Conservation (phyloP, 306 rosid genomes). For the Trifolium fragiferum region DNA sequence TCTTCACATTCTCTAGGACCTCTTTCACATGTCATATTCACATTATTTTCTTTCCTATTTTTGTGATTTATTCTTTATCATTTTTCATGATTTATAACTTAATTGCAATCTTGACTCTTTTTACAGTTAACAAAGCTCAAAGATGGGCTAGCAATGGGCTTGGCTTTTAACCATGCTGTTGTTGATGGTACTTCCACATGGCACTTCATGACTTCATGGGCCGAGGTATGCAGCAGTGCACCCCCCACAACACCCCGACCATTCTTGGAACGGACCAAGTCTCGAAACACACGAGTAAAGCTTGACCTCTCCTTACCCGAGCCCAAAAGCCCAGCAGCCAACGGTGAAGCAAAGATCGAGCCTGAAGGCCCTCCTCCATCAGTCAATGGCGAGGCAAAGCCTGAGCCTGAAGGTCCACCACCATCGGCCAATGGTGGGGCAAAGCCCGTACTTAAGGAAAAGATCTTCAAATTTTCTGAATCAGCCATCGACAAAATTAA, state of each 20-base stretch:
- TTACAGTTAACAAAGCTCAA: constrained; percentile 80
- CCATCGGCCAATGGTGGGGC: constrained; percentile 41
- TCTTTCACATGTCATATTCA: constrained; percentile 7
- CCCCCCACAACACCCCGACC: constrained; percentile 58
- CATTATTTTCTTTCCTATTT: background rate
- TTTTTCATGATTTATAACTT: background rate
- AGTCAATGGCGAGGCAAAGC: background rate
- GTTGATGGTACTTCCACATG: constrained; percentile 92
- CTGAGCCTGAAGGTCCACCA: constrained; percentile 49
- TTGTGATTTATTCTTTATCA: background rate
- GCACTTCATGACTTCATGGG: constrained; percentile 97
- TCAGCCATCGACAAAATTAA: constrained; percentile 76
- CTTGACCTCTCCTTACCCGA: constrained; percentile 72
- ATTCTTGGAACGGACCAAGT: constrained; percentile 74
- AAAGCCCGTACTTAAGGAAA: constrained; percentile 56
- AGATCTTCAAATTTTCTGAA: constrained; percentile 83
- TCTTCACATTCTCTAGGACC: constrained; percentile 5
- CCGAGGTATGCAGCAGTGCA: constrained; percentile 69
- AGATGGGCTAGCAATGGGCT: constrained; percentile 89
- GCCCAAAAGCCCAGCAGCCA: constrained; percentile 52
- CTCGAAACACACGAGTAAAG: constrained; percentile 81
- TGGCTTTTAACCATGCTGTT: constrained; percentile 90
- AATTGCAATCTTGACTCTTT: background rate
- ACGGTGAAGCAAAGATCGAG: constrained; percentile 45
- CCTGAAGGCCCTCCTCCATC: background rate